Conservation (phyloP, 192 early-diverging fungal genomes). For the Rhizophlyctis rosea region DNA sequence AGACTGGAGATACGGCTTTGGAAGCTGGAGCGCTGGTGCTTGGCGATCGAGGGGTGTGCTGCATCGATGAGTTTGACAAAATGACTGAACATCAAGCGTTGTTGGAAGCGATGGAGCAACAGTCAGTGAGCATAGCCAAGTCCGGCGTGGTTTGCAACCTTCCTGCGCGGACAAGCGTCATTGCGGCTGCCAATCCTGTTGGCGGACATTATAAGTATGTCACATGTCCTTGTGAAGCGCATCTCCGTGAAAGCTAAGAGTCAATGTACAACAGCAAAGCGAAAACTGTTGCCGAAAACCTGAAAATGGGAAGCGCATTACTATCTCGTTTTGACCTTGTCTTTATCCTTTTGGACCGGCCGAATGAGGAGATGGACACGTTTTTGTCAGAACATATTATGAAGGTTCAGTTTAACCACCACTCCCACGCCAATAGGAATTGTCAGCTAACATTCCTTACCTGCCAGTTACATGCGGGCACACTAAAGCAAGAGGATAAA, state of each 20-base stretch:
- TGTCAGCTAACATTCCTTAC: not conserved
- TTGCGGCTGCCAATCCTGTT: constrained; percentile 81
- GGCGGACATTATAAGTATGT: constrained; percentile 78
- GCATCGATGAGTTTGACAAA: constrained; percentile 88
- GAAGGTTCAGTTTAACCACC: constrained; percentile 39
- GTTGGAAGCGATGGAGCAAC: constrained; percentile 83
- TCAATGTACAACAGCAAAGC: constrained; percentile 62
- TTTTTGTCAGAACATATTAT: constrained; percentile 81
- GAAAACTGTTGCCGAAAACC: constrained; percentile 79
- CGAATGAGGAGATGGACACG: constrained; percentile 73
- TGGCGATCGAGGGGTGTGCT: constrained; percentile 79
- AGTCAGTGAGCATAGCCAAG: constrained; percentile 77
- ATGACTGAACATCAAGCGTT: constrained; percentile 75
- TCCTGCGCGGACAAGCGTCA: constrained; percentile 74
- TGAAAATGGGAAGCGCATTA: constrained; percentile 71
- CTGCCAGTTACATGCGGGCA: constrained; percentile 36
- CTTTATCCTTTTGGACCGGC: constrained; percentile 78
- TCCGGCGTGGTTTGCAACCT: constrained; percentile 75
- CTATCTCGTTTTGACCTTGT: constrained; percentile 80
- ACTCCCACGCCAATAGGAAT: not conserved
- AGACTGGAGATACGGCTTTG: constrained; percentile 65
- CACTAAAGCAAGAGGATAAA: constrained; percentile 9
- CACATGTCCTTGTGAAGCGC: constrained; percentile 5
- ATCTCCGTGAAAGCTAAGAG: too few species aligned
- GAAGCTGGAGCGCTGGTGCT: constrained; percentile 75